Percentiles rank a stretch among this genome's conserved stretches.
These are phyloP conservation scores for Grigorovia jiainica DNA, from an alignment of 805 yeast species.

Conservation along the genomic window DNA sequence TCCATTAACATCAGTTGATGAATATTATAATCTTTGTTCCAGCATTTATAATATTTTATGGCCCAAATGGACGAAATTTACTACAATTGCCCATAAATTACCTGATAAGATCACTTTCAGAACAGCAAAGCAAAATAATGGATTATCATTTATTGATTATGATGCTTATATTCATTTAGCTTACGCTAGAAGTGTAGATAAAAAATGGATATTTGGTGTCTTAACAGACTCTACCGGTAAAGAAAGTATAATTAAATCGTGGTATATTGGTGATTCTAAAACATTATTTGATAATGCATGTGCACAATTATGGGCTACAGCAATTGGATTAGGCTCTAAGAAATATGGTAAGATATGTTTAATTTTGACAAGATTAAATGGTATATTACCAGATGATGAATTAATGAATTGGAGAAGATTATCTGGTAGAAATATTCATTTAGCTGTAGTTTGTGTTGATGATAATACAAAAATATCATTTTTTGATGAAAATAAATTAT, in stretches of 20 bases:
- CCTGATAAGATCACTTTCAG: conserved; percentile 38
- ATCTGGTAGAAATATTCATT: conserved; percentile 48
- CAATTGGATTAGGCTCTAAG: conserved; percentile 35
- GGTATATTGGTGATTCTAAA: conserved; percentile 39
- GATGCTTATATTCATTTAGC: conserved; percentile 80
- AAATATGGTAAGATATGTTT: conserved; percentile 47
- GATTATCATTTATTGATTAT: conserved; percentile 21
- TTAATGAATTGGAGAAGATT: conserved; percentile 69
- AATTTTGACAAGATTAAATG: conserved; percentile 60
- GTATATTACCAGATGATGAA: conserved; percentile 75
- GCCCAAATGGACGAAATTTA: conserved; percentile 23
- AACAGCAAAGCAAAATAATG: conserved; percentile 28
- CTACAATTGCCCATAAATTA: conserved; percentile 33
- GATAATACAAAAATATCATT: conserved; percentile 41
- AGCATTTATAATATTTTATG: conserved; percentile 48
- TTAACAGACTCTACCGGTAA: conserved; percentile 84
- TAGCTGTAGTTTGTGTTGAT: conserved; percentile 64
- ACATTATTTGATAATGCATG: conserved; percentile 45
- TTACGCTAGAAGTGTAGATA: conserved; percentile 72
- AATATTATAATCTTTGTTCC: conserved; percentile 37
- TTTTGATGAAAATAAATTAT: conserved; percentile 25
- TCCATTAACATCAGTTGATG: conserved; percentile 23
- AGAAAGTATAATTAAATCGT: conserved; percentile 50
- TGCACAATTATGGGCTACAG: conserved; percentile 57
- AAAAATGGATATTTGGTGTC: conserved; percentile 76